phyloP scores from a whole-genome alignment of 2,329 filamentous ascomycete genomes.

The Biscogniauxia marginata region DNA sequence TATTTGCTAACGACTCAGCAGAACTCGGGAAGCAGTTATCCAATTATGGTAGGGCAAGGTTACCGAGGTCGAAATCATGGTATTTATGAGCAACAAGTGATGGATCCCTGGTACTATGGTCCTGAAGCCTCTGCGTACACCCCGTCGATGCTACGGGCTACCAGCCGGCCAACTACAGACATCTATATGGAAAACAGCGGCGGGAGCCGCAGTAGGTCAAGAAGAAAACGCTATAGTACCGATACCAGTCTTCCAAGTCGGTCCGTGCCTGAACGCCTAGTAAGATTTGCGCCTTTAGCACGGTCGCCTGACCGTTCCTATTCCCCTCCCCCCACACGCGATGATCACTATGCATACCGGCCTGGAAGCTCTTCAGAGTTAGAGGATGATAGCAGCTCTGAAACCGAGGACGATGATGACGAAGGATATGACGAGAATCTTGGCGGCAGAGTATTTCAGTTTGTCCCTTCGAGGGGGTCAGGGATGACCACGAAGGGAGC shows the following conservation, averaged over 20 bases:
- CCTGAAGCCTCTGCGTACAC: background rate
- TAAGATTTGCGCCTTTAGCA: background rate
- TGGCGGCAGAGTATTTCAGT: slow-evolving; percentile 12
- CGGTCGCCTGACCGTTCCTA: too few relatives aligned
- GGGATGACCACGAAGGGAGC: slow-evolving; percentile 4
- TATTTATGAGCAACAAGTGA: background rate
- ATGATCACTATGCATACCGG: background rate
- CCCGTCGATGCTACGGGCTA: background rate
- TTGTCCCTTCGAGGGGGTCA: slow-evolving; percentile 8
- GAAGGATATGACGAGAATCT: slow-evolving; percentile 10
- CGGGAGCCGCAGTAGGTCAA: background rate
- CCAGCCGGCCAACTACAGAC: background rate
- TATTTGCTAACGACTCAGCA: background rate
- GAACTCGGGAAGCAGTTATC: background rate
- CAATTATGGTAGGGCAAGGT: background rate
- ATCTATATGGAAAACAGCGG: background rate
- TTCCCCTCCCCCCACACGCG: too few relatives aligned
- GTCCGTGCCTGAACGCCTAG: background rate
- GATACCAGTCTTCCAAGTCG: background rate
- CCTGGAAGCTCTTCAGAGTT: background rate
- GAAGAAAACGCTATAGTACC: background rate
- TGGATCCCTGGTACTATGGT: background rate
- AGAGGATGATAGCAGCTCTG: background rate
- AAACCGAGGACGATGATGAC: slow-evolving; percentile 5
- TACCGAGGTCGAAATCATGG: background rate